Base-by-base conservation (phyloP, 2,329 filamentous ascomycete species). In the Drechmeria coniospora region DNA sequence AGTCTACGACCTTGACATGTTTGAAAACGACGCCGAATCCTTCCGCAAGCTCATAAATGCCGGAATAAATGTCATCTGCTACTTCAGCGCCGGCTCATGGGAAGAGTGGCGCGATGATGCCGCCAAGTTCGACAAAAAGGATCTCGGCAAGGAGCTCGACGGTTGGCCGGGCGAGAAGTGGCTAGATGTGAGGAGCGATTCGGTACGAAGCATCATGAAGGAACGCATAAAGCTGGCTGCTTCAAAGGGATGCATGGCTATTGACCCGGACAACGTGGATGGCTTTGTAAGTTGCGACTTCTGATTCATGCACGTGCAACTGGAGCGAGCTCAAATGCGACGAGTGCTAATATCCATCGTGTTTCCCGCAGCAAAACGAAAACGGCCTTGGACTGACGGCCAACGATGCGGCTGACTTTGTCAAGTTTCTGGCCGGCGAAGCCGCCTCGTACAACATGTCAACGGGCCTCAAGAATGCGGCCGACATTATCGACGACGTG, bases 241-340 rank as follows among this genome's bases (percentile, higher is more conserved):
- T 12, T 34, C 57, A 15, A 78, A 78, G 45, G 71, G 72, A 4
- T 80, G 75, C 38, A 65, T 78, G 42, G 77, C 67, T 4, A 64
- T 81, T 6, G 76, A 81, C 44, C 72, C 75, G 0, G 76, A 81
- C 44, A 81, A 81, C 37, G 63, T 80, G 5, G 76, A 79, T 41
- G 73, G 61, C 3, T 79, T 70, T 44, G 59, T 64, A 41, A 51
- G 18, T 20, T n/a, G n/a, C n/a, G n/a, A n/a, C n/a, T n/a, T n/a
- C n/a, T n/a, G n/a, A n/a, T n/a, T n/a, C n/a, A n/a, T n/a, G n/a
- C n/a, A n/a, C n/a, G n/a, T n/a, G n/a, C n/a, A n/a, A n/a, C n/a
- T n/a, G n/a, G n/a, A n/a, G n/a, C n/a, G n/a, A n/a, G n/a, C n/a
- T n/a, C n/a, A 15, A 17, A 12, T n/a, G 11, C 4, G 3, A 20